Evolutionary conservation across 139 green algal species (phyloP), one percentile per base, ranked within the genome.

Genomic region (Protoeuglena noctilucae): DNA sequence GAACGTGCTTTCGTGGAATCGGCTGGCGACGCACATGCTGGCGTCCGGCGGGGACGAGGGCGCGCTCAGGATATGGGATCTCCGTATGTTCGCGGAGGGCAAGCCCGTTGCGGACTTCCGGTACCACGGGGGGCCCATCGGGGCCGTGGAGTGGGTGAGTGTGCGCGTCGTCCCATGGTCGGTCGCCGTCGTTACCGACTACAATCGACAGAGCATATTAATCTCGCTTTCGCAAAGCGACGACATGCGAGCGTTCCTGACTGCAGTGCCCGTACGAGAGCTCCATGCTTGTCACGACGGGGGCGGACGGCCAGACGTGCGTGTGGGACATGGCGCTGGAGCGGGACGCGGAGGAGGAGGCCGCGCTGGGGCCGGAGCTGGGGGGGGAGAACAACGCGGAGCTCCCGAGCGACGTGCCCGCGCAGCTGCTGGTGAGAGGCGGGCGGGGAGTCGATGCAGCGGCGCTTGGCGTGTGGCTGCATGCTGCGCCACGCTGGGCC

Each of bases 321-420:
- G 72, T 96, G 23, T 98, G 91, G 91, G 91, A 98, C 67, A 63
- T 98, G 52, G 83, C 88, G 5, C 57, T 98, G 68, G 91, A 98
- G 72, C 58, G 88, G 0, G 90, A 98, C 61, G 78, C 86, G n/a
- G 84, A 92, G 61, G 91, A 97, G 59, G 89, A 94, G 67, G 82
- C 74, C 2, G 78, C 73, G 0, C 60, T 91, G 57, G 68, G 48
- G 17, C 58, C 48, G 5, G 31, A 51, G 19, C 9, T 45, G 46
- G 56, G 68, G 45, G 86, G 70, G 1, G 68, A 72, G 29, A 68
- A 52, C 61, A 86, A 87, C 54, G 79, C 85, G 2, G 60, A 58
- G 25, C 66, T 74, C 23, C 88, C 87, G 12, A 66, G 75, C 18
- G 84, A 94, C 57, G 51, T 79, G 16, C 71, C 71, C 0, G 51